A percentile compares a stretch with the other conserved stretches of the same genome.
These are phyloP conservation scores for Haematococcus sp. DNA, from an alignment of 139 green algal species.

Conservation along the genomic window DNA sequence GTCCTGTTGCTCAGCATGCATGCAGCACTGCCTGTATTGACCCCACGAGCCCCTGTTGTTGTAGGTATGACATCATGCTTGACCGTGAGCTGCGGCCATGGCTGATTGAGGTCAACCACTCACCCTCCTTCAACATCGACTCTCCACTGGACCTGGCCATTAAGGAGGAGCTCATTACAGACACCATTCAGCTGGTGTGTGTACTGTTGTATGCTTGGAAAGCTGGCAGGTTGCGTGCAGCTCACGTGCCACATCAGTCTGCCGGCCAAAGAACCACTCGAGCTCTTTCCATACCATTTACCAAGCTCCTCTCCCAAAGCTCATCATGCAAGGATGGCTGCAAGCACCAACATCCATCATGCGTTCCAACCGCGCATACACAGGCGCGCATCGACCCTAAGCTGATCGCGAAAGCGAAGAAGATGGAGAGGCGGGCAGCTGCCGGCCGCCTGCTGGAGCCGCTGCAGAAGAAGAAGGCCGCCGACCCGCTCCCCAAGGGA, in stretches of 20 bases:
- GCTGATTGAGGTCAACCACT: conserved; percentile 88
- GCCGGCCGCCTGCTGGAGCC: conserved; percentile 35
- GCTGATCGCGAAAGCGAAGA: conserved; percentile 41
- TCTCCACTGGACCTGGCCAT: conserved; percentile 60
- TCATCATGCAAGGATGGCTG: too few species aligned
- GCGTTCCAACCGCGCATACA: too few species aligned
- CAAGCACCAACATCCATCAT: too few species aligned
- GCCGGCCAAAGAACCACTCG: background rate
- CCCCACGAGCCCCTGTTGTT: too few species aligned
- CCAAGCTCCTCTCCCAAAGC: too few species aligned
- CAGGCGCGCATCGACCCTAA: conserved; percentile 45
- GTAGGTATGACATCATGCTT: conserved; percentile 60
- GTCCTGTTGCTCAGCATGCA: background rate
- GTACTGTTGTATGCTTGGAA: conserved; percentile 30
- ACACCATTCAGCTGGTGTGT: conserved; percentile 34
- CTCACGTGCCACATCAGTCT: too few species aligned
- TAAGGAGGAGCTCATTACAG: conserved; percentile 51
- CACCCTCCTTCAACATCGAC: conserved; percentile 67
- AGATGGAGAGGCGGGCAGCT: conserved; percentile 34
- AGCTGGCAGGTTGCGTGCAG: conserved; percentile 28
- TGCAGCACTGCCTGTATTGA: background rate
- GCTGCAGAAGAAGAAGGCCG: conserved; percentile 26
- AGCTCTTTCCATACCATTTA: too few species aligned
- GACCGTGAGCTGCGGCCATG: conserved; percentile 67
- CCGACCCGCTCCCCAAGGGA: background rate